These are phyloP conservation scores for Phaeoacremonium minimum DNA, from an alignment of 2,329 filamentous ascomycete species.

Conservation along the genomic window DNA sequence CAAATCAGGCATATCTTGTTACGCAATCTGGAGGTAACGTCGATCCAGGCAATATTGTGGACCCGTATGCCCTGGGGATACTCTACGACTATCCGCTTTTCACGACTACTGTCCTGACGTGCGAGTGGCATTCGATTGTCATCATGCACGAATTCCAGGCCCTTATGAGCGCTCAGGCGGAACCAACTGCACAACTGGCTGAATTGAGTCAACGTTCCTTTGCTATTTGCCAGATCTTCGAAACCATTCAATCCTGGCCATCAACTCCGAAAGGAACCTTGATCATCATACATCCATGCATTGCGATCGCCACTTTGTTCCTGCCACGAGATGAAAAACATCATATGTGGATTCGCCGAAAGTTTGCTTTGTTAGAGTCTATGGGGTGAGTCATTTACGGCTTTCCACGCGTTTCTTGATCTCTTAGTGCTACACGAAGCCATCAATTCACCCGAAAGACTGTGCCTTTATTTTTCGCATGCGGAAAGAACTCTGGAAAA, in stretches of 20 bases:
- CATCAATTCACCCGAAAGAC: too few species aligned
- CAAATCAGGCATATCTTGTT: slow-evolving; percentile 58
- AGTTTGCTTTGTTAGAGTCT: slow-evolving; percentile 73
- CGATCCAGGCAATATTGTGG: slow-evolving; percentile 63
- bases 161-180: slow-evolving; percentile 48
- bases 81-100: slow-evolving; percentile 70
- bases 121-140: slow-evolving; percentile 75
- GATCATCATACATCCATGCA: slow-evolving; percentile 67
- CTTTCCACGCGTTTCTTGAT: too few species aligned
- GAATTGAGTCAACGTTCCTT: slow-evolving; percentile 58
- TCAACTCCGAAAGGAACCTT: slow-evolving; percentile 65
- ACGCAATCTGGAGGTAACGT: slow-evolving; percentile 55
- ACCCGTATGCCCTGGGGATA: slow-evolving; percentile 66
- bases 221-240: slow-evolving; percentile 72
- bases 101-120: slow-evolving; percentile 66
- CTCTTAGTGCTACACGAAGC: too few species aligned
- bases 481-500: too few species aligned
- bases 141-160: slow-evolving; percentile 79
- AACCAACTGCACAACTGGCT: slow-evolving; percentile 49
- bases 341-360: slow-evolving; percentile 73
- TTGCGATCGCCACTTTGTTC: slow-evolving; percentile 75
- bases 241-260: slow-evolving; percentile 71
- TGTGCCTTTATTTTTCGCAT: too few species aligned
- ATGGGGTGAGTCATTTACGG: slow-evolving; percentile 78
- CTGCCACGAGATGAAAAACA: slow-evolving; percentile 71